These are phyloP conservation scores for Oenanthe sinensis DNA, from an alignment of 129 eudicot genomes.

Conservation along the genomic window DNA sequence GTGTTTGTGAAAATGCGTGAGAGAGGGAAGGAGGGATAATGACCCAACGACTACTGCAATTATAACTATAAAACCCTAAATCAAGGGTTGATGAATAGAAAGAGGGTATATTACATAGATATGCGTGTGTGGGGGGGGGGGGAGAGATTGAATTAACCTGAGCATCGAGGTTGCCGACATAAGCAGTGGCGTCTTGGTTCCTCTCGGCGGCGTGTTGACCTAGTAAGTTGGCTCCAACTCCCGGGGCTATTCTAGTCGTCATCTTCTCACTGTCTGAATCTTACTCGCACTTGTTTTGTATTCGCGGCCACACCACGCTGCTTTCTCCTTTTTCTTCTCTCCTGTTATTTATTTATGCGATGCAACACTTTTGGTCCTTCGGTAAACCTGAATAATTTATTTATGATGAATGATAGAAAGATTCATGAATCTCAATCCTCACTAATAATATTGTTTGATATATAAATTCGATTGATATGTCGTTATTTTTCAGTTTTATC, in stretches of 20 bases:
- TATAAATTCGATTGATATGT: too few species aligned
- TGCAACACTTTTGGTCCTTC: too few species aligned
- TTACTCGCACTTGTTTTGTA: too few species aligned
- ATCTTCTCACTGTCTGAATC: background rate
- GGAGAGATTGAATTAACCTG: slow-evolving; percentile 28
- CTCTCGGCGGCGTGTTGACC: slow-evolving; percentile 99
- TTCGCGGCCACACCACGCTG: background rate
- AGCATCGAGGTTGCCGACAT: slow-evolving; percentile 93
- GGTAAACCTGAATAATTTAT: too few species aligned
- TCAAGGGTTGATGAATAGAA: background rate
- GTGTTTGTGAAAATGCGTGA: background rate
- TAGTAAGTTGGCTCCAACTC: slow-evolving; percentile 83
- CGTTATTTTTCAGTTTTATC: too few species aligned
- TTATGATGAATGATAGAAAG: too few species aligned
- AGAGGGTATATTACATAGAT: background rate
- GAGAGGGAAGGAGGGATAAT: too few species aligned
- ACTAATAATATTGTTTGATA: too few species aligned
- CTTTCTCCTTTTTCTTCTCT: too few species aligned
- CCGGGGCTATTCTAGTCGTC: slow-evolving; percentile 97
- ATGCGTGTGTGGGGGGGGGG: background rate
- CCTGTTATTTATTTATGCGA: too few species aligned
- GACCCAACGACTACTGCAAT: background rate
- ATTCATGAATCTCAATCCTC: too few species aligned
- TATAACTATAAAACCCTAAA: background rate
- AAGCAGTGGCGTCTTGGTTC: slow-evolving; percentile 99